Percentiles rank a stretch among this genome's conserved stretches.
Conservation (phyloP, 371 early-diverging fungal genomes). For the Syncephalastrum contaminatum region DNA sequence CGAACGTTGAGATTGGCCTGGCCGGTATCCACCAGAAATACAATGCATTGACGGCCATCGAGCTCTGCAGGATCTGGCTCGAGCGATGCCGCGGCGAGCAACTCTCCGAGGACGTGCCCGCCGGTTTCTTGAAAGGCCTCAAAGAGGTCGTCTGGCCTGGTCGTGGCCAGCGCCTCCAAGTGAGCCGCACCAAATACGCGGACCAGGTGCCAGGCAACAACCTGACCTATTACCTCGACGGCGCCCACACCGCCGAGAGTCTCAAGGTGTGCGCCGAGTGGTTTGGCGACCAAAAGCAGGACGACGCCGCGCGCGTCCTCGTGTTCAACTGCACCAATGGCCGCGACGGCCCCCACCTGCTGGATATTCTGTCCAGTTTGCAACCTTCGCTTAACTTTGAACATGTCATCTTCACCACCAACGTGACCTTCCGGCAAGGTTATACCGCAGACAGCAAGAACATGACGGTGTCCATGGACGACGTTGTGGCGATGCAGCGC, state of each 20-base stretch:
- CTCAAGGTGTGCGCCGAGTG: slow-evolving; percentile 77
- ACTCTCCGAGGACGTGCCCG: slow-evolving; percentile 35
- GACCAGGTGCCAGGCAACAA: slow-evolving; percentile 25
- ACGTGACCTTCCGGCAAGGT: slow-evolving; percentile 58
- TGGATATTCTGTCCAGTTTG: slow-evolving; percentile 46
- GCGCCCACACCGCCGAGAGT: slow-evolving; percentile 94
- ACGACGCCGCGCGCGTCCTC: slow-evolving; percentile 46
- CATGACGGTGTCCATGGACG: slow-evolving; percentile 57
- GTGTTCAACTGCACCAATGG: slow-evolving; percentile 89
- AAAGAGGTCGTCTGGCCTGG: slow-evolving; percentile 84
- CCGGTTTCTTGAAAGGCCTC: slow-evolving; percentile 61
- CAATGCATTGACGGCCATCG: slow-evolving; percentile 83
- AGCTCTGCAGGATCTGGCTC: slow-evolving; percentile 66
- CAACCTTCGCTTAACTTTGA: slow-evolving; percentile 50
- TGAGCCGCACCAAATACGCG: slow-evolving; percentile 37
- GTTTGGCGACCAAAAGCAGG: slow-evolving; percentile 52
- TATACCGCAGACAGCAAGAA: slow-evolving; percentile 64
- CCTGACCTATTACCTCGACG: slow-evolving; percentile 82
- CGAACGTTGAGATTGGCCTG: slow-evolving; percentile 50
- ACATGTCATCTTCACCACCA: slow-evolving; percentile 77
- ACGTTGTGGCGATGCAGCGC: slow-evolving; percentile 56
- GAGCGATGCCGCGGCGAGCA: slow-evolving; percentile 34
- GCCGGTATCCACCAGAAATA: slow-evolving; percentile 82
- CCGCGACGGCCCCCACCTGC: slow-evolving; percentile 64
- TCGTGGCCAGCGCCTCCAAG: slow-evolving; percentile 66